These are phyloP conservation scores for Amanita fuliginea DNA, from an alignment of 768 basidiomycete genomes.

Conservation along the genomic window DNA sequence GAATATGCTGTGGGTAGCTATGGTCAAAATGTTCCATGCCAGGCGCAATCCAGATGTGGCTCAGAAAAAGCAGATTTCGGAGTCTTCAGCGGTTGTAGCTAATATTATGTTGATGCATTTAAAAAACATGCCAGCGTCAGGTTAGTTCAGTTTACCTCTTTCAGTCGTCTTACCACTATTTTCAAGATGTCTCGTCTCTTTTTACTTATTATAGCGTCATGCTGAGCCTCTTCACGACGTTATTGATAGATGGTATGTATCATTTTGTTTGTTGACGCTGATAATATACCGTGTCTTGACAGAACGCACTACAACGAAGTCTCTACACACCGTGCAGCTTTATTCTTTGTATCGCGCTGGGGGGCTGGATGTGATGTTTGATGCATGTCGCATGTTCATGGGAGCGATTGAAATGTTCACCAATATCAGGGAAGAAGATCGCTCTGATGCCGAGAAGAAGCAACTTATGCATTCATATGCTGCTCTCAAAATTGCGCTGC, in stretches of 20 bases:
- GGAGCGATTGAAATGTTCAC: conserved; percentile 45
- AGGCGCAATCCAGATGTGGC: conserved; percentile 63
- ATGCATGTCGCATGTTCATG: conserved; percentile 43
- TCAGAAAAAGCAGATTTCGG: conserved; percentile 70
- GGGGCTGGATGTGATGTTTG: conserved; percentile 60
- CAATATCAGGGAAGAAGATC: conserved; percentile 39
- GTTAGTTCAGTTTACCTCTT: conserved; percentile 21
- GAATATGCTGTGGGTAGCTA: conserved; percentile 32
- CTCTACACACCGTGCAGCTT: conserved; percentile 76
- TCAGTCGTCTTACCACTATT: conserved; percentile 6
- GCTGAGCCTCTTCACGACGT: conserved; percentile 30
- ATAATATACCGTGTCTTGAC: neutral
- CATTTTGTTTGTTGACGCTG: conserved; percentile 5
- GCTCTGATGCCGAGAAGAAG: conserved; percentile 44
- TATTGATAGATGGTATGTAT: conserved; percentile 37
- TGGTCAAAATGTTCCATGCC: conserved; percentile 79
- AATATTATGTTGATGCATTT: conserved; percentile 66
- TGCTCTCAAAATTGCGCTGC: conserved; percentile 72
- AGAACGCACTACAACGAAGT: conserved; percentile 71
- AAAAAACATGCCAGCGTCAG: conserved; percentile 28
- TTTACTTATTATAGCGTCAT: conserved; percentile 39
- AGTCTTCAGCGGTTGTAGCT: conserved; percentile 61
- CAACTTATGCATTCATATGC: conserved; percentile 69
- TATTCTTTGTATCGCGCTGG: conserved; percentile 59
- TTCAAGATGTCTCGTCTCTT: conserved; percentile 14